Base-by-base conservation (phyloP, 305 asterid genomes). In the Petunia hybrid region DNA sequence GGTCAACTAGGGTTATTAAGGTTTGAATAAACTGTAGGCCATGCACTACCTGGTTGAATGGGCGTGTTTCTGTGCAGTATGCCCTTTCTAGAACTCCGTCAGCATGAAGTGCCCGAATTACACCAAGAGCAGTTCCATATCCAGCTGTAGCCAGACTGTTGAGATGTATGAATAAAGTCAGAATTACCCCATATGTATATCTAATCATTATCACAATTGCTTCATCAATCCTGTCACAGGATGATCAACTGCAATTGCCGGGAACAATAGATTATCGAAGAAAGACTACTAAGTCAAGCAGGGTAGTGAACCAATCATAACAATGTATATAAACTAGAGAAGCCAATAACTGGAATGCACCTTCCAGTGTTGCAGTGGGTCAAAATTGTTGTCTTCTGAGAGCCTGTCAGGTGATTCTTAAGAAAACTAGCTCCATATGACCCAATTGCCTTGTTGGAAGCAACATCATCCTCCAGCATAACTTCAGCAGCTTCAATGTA, bases 311-410 rank as follows among this genome's bases (percentile, higher is more conserved):
- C 35, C 31, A 82, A 36, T 10, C 77, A 46, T 2, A 4, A 35
- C 43, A 39, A 46, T 51, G 45, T 8, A 5, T 46, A 48, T 48
- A 71, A 71, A 46, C 46, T 13, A 73, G 78, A 51, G 51, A 69
- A 63, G 36, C 10, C 53, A 38, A 57, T 51, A 22, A 78, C 42
- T 64, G 53, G 16, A 68, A 51, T 38, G 42, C 14, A 79, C 98
- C 99, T 92, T 86, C 99, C 99, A 53, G 99, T 95, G 87, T 94
- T 95, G 93, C 98, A 95, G 80, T 94, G 99, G 84, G 99, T 95
- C 89, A 95, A 89, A 86, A 94, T 83, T 80, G 95, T 91, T 41
- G 94, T 85, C 84, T 82, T 89, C 66, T 85, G 70, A 39, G 83
- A 82, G 84, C 75, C 85, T 45, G 62, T 66, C 84, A 85, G 90